phyloP scores from a whole-genome alignment of 805 yeast genomes.

The Kazachstania taianensis region DNA sequence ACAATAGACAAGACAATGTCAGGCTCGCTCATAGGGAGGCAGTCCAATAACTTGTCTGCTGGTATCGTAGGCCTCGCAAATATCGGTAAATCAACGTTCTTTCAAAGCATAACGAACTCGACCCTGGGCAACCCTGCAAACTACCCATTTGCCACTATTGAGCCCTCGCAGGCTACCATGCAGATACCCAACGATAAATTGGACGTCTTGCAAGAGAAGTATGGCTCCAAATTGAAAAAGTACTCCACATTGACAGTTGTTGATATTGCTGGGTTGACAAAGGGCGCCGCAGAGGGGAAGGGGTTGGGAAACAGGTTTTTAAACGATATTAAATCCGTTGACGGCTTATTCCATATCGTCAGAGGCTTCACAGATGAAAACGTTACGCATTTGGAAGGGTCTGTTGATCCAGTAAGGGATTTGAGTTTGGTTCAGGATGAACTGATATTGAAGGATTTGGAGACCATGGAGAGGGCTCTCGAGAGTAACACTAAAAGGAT shows the following conservation, averaged over 20 bases:
- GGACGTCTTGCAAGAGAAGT: conserved; percentile 43
- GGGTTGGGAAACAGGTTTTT: conserved; percentile 77
- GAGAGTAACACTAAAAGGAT: conserved; percentile 24
- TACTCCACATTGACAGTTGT: conserved; percentile 62
- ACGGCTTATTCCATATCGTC: conserved; percentile 72
- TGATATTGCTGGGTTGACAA: conserved; percentile 76
- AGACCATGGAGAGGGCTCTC: conserved; percentile 49
- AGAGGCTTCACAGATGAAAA: conserved; percentile 69
- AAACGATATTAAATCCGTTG: conserved; percentile 69
- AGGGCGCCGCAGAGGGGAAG: conserved; percentile 76
- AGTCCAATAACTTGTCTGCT: conserved; percentile 57
- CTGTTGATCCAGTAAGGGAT: conserved; percentile 67
- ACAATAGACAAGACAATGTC: too few species aligned
- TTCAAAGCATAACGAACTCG: conserved; percentile 91
- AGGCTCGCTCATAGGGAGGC: conserved; percentile 55
- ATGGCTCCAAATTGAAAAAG: conserved; percentile 50
- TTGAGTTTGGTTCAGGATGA: conserved; percentile 68
- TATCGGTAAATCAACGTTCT: conserved; percentile 94
- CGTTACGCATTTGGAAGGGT: conserved; percentile 63
- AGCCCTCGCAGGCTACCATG: conserved; percentile 65
- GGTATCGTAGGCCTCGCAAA: conserved; percentile 95
- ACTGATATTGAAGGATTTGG: conserved; percentile 67
- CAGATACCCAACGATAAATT: conserved; percentile 59
- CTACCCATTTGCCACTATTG: conserved; percentile 92
- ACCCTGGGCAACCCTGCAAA: conserved; percentile 95